Evolutionary conservation across 2,329 filamentous ascomycete species (phyloP).

Genomic region (Bipolaris zeicola): DNA sequence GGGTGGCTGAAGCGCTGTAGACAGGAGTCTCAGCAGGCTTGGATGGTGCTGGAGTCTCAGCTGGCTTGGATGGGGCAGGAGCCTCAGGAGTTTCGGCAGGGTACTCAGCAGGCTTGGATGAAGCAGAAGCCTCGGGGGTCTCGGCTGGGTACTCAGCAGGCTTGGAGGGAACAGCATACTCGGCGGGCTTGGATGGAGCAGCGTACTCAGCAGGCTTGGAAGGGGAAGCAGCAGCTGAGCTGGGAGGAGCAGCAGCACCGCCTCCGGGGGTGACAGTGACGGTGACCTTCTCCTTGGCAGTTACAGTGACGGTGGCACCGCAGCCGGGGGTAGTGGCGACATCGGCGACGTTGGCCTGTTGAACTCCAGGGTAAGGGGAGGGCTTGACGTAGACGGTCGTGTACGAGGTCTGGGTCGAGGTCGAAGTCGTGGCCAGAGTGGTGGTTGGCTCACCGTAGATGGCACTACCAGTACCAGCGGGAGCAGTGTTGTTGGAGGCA

Average conservation of each 20-base stretch:
- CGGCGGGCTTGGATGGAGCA: conserved; percentile 4
- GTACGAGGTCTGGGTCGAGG: conserved; percentile 37
- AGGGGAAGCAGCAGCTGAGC: conserved; percentile 10
- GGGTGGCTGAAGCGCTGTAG: conserved; percentile 15
- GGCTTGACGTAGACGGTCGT: conserved; percentile 28
- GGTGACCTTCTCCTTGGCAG: conserved; percentile 50
- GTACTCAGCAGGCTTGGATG: conserved; percentile 10
- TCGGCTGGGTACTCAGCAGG: neutral
- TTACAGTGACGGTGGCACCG: conserved; percentile 45
- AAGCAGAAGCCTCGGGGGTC: conserved; percentile 7
- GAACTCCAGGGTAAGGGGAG: conserved; percentile 23
- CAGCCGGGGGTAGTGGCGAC: conserved; percentile 29
- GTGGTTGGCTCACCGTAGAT: conserved; percentile 30
- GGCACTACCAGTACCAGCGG: conserved; percentile 30
- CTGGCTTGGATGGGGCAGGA: conserved; percentile 17
- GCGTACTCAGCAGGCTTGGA: conserved; percentile 12
- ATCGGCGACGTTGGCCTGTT: conserved; percentile 25
- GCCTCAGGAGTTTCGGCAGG: neutral
- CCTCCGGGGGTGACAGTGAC: conserved; percentile 47
- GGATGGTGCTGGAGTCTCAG: conserved; percentile 15
- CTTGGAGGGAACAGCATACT: conserved; percentile 15
- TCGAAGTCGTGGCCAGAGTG: conserved; percentile 31
- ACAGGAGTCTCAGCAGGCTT: conserved; percentile 17
- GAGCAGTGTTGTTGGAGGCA: conserved; percentile 33
- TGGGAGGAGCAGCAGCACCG: conserved; percentile 12